Evolutionary conservation across 768 basidiomycete species (phyloP).

Genomic region (Xanthoconium stramineum): DNA sequence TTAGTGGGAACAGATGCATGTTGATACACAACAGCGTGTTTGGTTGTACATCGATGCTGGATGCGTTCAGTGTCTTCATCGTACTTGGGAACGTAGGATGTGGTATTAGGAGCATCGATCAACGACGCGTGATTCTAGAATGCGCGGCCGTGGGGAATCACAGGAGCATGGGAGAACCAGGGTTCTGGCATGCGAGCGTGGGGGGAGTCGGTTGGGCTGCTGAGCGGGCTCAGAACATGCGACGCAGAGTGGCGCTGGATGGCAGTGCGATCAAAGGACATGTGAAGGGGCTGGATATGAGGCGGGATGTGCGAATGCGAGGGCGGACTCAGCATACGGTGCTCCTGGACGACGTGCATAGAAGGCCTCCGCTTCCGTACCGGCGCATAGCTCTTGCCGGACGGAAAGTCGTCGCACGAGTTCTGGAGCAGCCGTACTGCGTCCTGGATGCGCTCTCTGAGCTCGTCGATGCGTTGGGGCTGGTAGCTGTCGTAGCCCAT

Average conservation of each 20-base stretch:
- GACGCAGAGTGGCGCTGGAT: background rate
- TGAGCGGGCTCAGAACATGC: slow-evolving; percentile 9
- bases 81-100: background rate
- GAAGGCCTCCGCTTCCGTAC: slow-evolving; percentile 8
- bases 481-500: slow-evolving; percentile 60
- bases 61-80: background rate
- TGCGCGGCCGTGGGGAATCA: background rate
- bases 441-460: slow-evolving; percentile 51
- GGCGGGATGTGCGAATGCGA: background rate
- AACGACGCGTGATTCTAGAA: slow-evolving; percentile 15
- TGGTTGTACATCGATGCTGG: slow-evolving; percentile 5
- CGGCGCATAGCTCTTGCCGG: background rate
- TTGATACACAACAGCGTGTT: slow-evolving; percentile 15
- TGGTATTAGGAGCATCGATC: slow-evolving; percentile 8
- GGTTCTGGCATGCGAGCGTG: slow-evolving; percentile 25
- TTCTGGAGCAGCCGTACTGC: slow-evolving; percentile 39
- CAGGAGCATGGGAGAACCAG: slow-evolving; percentile 11
- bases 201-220: slow-evolving; percentile 2
- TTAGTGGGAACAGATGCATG: background rate
- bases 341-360: slow-evolving; percentile 4
- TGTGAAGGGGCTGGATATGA: background rate
- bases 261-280: slow-evolving; percentile 3
- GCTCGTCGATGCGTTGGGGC: slow-evolving; percentile 39
- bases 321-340: background rate
- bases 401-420: slow-evolving; percentile 14